Conservation (phyloP, 1,284 basidiomycete genomes). For the Amylostereum chailletii region DNA sequence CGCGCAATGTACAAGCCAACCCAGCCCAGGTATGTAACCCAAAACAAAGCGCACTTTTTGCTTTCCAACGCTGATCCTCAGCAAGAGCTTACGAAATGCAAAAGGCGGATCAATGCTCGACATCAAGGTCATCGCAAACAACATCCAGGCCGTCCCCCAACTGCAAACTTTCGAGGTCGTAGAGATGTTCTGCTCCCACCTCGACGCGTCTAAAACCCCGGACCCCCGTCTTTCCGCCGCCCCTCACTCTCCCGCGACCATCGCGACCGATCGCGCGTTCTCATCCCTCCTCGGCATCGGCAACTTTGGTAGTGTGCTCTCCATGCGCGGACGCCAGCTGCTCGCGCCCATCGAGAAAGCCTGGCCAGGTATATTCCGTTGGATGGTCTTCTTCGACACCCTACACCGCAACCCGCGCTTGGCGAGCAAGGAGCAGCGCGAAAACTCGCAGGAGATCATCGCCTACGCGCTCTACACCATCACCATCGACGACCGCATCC, state of each 20-base stretch:
- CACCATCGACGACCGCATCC: slow-evolving; percentile 18
- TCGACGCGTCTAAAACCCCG: slow-evolving; percentile 17
- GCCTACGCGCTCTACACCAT: slow-evolving; percentile 22
- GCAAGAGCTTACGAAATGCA: slow-evolving; percentile 1
- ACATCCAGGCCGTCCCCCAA: slow-evolving; percentile 1
- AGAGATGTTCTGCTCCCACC: slow-evolving; percentile 18
- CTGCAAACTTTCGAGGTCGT: slow-evolving; percentile 5
- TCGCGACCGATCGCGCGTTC: slow-evolving; percentile 20
- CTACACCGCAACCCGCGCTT: slow-evolving; percentile 7
- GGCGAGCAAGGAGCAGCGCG: slow-evolving; percentile 10
- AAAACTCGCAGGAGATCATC: slow-evolving; percentile 21
- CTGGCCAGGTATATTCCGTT: slow-evolving; percentile 29
- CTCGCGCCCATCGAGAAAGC: slow-evolving; percentile 17
- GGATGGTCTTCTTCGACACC: slow-evolving; percentile 26
- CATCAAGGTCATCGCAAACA: slow-evolving; percentile 3
- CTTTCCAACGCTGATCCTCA: neutral
- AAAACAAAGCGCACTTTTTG: too few relatives aligned
- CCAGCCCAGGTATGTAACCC: neutral
- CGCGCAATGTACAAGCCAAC: neutral
- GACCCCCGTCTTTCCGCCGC: slow-evolving; percentile 9
- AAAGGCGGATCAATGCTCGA: neutral
- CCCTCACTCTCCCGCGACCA: slow-evolving; percentile 7
- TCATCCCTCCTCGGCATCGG: slow-evolving; percentile 24
- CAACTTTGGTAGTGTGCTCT: slow-evolving; percentile 22
- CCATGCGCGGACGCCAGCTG: slow-evolving; percentile 8